These are phyloP conservation scores for Nissolia schottii DNA, from an alignment of 306 rosid genomes.

Conservation along the genomic window DNA sequence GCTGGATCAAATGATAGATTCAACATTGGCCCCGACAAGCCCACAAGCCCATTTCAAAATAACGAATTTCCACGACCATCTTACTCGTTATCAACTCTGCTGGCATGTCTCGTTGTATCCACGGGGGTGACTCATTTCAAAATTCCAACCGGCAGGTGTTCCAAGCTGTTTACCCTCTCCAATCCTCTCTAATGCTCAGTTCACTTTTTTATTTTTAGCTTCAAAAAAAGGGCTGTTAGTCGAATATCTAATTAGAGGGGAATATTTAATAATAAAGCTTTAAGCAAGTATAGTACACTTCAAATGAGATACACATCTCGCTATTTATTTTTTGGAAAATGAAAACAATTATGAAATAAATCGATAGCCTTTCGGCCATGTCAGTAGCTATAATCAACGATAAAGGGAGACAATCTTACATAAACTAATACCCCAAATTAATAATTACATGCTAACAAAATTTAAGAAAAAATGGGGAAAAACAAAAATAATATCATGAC, in stretches of 20 bases:
- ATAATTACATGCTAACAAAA: constrained; percentile 33
- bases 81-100: no score
- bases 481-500: not conserved
- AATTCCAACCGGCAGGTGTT: no score
- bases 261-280: not conserved
- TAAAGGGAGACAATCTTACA: constrained; percentile 21
- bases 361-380: constrained; percentile 33
- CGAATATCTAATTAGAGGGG: not conserved
- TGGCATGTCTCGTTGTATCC: no score
- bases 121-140: no score
- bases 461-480: not conserved
- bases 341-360: constrained; percentile 39
- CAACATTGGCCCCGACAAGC: no score
- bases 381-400: constrained; percentile 18
- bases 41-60: no score
- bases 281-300: not conserved
- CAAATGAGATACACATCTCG: not conserved
- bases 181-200: no score
- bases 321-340: constrained; percentile 42
- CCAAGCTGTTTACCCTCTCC: no score
- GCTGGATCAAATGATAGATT: no score
- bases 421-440: constrained; percentile 10
- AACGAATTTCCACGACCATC: no score
- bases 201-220: no score
- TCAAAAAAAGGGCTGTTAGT: no score